These are phyloP conservation scores for Cladosporium sp. DNA, from an alignment of 2,329 filamentous ascomycete species.

Conservation along the genomic window DNA sequence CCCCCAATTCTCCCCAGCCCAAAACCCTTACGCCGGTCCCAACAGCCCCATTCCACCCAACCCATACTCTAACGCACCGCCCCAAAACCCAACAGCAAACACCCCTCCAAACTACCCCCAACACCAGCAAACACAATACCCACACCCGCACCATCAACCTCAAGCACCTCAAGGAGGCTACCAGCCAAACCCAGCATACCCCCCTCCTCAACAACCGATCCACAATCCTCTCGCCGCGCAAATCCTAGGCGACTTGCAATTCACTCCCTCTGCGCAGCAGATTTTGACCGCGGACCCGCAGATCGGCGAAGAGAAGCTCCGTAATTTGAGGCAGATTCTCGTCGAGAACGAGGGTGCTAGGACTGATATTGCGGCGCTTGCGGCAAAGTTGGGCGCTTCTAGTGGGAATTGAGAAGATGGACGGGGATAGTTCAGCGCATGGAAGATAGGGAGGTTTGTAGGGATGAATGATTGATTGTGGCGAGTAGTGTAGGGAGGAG, in stretches of 20 bases:
- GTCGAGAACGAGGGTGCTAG: constrained; percentile 60
- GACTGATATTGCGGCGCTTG: constrained; percentile 47
- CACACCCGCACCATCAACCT: constrained; percentile 15
- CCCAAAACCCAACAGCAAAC: constrained; percentile 37
- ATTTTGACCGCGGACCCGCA: constrained; percentile 34
- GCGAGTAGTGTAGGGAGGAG: too few species aligned
- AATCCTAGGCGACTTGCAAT: constrained; percentile 41
- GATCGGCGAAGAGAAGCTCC: constrained; percentile 57
- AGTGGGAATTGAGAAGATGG: too few species aligned
- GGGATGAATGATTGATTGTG: too few species aligned
- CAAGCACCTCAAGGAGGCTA: constrained; percentile 27
- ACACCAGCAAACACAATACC: constrained; percentile 30
- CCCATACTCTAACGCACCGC: constrained; percentile 23
- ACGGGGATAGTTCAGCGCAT: too few species aligned
- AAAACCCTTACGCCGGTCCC: neutral
- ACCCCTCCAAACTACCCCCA: constrained; percentile 19
- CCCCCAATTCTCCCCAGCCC: constrained; percentile 20
- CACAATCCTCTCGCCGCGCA: constrained; percentile 33
- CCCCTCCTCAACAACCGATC: constrained; percentile 15
- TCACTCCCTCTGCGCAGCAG: constrained; percentile 37
- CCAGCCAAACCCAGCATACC: constrained; percentile 6
- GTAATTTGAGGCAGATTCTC: constrained; percentile 65
- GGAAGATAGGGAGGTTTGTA: too few species aligned
- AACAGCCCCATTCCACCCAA: constrained; percentile 5
- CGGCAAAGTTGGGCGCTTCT: constrained; percentile 19